A percentile compares a stretch with the other conserved stretches of the same genome.
Conservation (phyloP, 176 grass and related monocot genomes). For the Oryza nivara region DNA sequence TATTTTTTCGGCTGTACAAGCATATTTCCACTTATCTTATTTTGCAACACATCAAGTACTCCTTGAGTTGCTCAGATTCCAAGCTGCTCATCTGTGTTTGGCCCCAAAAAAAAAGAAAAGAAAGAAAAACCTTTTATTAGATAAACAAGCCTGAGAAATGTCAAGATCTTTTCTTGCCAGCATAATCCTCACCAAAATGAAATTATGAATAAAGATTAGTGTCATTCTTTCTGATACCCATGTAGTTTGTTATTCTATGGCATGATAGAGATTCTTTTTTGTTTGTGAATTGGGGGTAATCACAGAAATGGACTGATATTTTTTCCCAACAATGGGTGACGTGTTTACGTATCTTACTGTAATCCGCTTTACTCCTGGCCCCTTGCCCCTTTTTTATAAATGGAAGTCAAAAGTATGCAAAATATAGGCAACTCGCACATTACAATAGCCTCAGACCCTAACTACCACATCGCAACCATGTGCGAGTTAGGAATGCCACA, state of each 20-base stretch:
- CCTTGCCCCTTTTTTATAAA: neutral
- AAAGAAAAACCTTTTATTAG: neutral
- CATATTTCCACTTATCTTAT: conserved; percentile 2
- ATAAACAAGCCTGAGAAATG: neutral
- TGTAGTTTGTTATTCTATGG: neutral
- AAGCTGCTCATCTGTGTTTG: neutral
- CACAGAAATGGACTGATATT: neutral
- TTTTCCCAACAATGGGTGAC: neutral
- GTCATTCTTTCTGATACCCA: neutral
- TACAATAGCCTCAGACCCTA: neutral
- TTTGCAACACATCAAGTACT: conserved; percentile 1
- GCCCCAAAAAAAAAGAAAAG: too few relatives aligned
- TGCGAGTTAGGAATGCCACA: too few relatives aligned
- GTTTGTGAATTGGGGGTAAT: neutral
- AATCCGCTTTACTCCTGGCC: neutral
- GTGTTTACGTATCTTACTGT: neutral
- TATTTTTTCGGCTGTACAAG: neutral
- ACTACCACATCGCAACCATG: too few relatives aligned
- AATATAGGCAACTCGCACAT: neutral
- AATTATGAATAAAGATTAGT: neutral
- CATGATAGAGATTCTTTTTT: neutral
- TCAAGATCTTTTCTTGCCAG: neutral
- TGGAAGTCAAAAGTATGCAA: neutral
- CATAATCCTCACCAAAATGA: neutral
- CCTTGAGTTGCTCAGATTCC: neutral